These are phyloP conservation scores for Neolentinus lepideus DNA, from an alignment of 1,284 basidiomycete genomes.

Conservation along the genomic window DNA sequence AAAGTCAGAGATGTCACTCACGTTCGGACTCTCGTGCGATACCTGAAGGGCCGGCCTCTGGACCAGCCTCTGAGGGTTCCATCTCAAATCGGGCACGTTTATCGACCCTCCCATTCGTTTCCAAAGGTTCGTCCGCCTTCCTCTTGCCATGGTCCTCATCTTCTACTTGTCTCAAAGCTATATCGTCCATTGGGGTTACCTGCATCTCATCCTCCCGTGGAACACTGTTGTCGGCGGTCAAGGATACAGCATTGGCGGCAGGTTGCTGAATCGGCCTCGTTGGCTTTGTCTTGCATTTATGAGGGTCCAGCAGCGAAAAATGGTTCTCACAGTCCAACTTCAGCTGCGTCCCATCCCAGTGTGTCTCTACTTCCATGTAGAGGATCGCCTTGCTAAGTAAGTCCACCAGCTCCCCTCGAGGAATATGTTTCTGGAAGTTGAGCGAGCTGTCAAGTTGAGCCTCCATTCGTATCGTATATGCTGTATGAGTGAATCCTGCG, in stretches of 20 bases:
- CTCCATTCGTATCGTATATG: conserved; percentile 69
- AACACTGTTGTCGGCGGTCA: conserved; percentile 1
- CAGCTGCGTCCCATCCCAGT: conserved; percentile 58
- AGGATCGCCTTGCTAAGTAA: conserved; percentile 75
- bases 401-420: conserved; percentile 77
- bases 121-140: conserved; percentile 10
- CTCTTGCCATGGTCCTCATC: conserved; percentile 4
- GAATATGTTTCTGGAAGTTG: conserved; percentile 62
- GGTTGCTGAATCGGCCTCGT: conserved; percentile 10
- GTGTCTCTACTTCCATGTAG: conserved; percentile 79
- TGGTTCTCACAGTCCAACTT: conserved; percentile 54
- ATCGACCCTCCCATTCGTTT: conserved; percentile 6
- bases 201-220: background rate
- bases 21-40: background rate
- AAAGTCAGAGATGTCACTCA: background rate
- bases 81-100: conserved; percentile 10
- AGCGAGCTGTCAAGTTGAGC: conserved; percentile 60
- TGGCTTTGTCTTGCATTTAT: conserved; percentile 50
- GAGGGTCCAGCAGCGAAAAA: conserved; percentile 67
- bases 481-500: conserved; percentile 70
- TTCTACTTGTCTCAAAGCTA: background rate
- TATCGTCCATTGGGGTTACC: background rate
- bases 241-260: conserved; percentile 2
- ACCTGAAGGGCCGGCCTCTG: conserved; percentile 3
- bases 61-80: conserved; percentile 5